phyloP scores from a whole-genome alignment of 2,329 filamentous ascomycete genomes.

The Pseudopyricularia cyperi region DNA sequence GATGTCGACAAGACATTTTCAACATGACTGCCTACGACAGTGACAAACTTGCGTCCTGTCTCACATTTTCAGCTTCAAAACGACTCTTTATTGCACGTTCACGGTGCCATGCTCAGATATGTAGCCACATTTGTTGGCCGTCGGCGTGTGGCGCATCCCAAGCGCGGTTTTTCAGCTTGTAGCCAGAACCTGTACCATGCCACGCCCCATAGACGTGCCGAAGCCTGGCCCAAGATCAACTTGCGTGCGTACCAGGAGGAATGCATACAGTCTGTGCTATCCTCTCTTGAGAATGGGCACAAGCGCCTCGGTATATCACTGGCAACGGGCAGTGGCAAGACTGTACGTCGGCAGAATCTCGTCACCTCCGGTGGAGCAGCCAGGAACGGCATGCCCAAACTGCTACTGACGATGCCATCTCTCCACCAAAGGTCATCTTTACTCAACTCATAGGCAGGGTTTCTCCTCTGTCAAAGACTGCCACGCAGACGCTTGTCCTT shows the following conservation, averaged over 20 bases:
- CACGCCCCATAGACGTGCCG: not conserved
- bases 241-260: constrained; percentile 83
- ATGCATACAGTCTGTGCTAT: constrained; percentile 71
- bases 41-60: too few species aligned
- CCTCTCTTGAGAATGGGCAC: constrained; percentile 55
- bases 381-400: not conserved
- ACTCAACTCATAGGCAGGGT: constrained; percentile 84
- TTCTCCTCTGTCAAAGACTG: constrained; percentile 35
- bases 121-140: not conserved
- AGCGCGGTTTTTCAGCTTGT: not conserved
- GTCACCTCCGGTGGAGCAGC: not conserved
- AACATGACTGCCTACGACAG: too few species aligned
- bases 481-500: constrained; percentile 74
- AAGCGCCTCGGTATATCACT: constrained; percentile 74
- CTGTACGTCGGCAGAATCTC: constrained; percentile 35
- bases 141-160: constrained; percentile 3
- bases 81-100: not conserved
- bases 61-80: too few species aligned
- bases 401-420: not conserved
- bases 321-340: constrained; percentile 83
- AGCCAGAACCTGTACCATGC: not conserved
- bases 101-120: not conserved
- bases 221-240: constrained; percentile 24
- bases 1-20: too few species aligned
- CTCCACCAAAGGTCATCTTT: constrained; percentile 67